Base-by-base conservation (phyloP, 2,329 filamentous ascomycete genomes). In the Claviceps monticola region DNA sequence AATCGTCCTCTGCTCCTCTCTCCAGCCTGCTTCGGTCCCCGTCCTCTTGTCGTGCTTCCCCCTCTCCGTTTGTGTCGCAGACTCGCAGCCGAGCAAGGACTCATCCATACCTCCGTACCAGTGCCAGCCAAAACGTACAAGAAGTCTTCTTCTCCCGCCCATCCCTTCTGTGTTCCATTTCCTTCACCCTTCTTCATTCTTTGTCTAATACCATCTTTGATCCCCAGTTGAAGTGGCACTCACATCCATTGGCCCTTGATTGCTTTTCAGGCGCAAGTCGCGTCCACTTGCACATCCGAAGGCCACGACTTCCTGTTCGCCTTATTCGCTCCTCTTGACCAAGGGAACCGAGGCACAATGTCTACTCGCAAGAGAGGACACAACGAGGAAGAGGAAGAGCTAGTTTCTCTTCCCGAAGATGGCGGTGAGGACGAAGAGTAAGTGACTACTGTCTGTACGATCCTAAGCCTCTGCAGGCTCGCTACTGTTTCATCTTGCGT, bases 351-450 rank as follows among this genome's bases (percentile, higher is more conserved):
- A 48, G n/a, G 26, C 53, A 66, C 53, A 55, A 75, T 75, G 71
- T 70, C 72, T 53, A 64, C 68, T 60, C 74, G 74, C 61, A 77
- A 77, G 73, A 73, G 74, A 69, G 75, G 74, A 69, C 71, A 73
- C 59, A 72, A 84, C 49, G 83, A 85, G 23, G 73, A 75, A 57
- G 71, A 74, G 62, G 74, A 76, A 53, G 74, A 76, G 66, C 73
- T 78, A 37, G 71, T 78, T 55, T 75, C 74, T 55, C 72, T 78
- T 51, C 74, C 74, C 51, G 74, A 75, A 54, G 72, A 74, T 54
- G 72, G 69, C 44, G 72, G 74, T 60, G 73, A 76, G 59, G 74
- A 76, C 62, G 73, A 76, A 62, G 74, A 76, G 74, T 77, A 71
- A 71, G 74, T 62, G 38, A 39, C 21, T 8, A 44, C 29, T 7